Conservation (phyloP, 805 yeast genomes). For the Candida dajiaensis region DNA sequence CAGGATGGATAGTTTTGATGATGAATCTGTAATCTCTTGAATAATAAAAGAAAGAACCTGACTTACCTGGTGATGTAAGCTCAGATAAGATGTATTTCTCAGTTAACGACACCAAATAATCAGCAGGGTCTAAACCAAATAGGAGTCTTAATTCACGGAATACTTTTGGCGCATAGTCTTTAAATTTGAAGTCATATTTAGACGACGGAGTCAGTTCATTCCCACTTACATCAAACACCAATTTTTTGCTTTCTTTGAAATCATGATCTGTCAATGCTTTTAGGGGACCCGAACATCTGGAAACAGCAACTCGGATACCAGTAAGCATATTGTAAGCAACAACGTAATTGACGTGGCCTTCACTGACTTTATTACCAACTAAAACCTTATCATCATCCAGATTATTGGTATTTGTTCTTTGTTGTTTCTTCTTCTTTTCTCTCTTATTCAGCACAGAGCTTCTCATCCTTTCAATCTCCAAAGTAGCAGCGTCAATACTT, state of each 20-base stretch:
- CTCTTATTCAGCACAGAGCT: conserved; percentile 40
- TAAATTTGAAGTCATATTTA: conserved; percentile 91
- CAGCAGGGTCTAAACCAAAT: conserved; percentile 93
- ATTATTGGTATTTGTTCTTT: conserved; percentile 25
- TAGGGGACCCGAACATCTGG: conserved; percentile 83
- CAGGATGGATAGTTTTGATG: conserved; percentile 90
- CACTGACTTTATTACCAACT: conserved; percentile 78
- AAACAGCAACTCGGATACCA: conserved; percentile 92
- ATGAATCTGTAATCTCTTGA: conserved; percentile 91
- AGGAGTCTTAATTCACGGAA: conserved; percentile 75
- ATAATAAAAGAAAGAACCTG: conserved; percentile 94
- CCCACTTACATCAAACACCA: conserved; percentile 83
- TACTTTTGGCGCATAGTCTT: conserved; percentile 93
- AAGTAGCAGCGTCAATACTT: conserved; percentile 31
- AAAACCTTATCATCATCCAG: conserved; percentile 52
- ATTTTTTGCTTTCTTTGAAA: conserved; percentile 65
- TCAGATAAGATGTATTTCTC: conserved; percentile 90
- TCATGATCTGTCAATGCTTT: conserved; percentile 65
- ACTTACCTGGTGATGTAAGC: conserved; percentile 92
- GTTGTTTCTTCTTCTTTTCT: conserved; percentile 29
- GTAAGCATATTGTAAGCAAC: conserved; percentile 97
- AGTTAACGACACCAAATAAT: conserved; percentile 85
- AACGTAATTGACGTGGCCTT: conserved; percentile 89
- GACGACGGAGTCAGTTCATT: conserved; percentile 89
- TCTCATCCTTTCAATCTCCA: conserved; percentile 47